Evolutionary conservation across 768 basidiomycete species (phyloP).

Genomic region (Mycena filopes): DNA sequence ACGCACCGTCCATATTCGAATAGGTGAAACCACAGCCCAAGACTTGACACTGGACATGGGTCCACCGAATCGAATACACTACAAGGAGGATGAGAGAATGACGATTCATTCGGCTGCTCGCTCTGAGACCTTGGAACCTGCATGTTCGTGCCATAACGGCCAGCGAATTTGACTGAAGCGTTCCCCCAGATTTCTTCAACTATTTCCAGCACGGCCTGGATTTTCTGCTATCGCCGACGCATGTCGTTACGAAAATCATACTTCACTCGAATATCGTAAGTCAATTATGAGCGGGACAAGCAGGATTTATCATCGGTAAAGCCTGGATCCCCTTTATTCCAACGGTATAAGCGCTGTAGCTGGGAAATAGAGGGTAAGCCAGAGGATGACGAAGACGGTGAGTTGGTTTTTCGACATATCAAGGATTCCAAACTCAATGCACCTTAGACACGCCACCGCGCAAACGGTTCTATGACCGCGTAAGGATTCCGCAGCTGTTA

Average conservation of each 20-base stretch:
- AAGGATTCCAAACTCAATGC: constrained; percentile 8
- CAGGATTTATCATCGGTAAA: constrained; percentile 43
- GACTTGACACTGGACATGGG: constrained; percentile 85
- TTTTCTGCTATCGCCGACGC: constrained; percentile 79
- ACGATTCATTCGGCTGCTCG: constrained; percentile 74
- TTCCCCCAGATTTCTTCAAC: constrained; percentile 83
- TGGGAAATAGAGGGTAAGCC: constrained; percentile 88
- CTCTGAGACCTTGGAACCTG: constrained; percentile 57
- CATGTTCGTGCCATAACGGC: constrained; percentile 50
- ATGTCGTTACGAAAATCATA: constrained; percentile 85
- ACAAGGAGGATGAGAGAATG: constrained; percentile 93
- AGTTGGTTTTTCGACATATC: constrained; percentile 21
- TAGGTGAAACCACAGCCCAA: constrained; percentile 85
- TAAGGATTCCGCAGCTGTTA: constrained; percentile 41
- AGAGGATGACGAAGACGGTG: constrained; percentile 88
- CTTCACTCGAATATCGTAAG: constrained; percentile 89
- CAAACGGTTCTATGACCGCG: constrained; percentile 78
- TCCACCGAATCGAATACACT: constrained; percentile 78
- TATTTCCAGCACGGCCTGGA: constrained; percentile 94
- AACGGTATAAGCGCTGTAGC: constrained; percentile 90
- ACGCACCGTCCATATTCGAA: constrained; percentile 63
- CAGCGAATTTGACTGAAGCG: constrained; percentile 9
- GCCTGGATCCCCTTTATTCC: constrained; percentile 91
- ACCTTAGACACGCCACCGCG: constrained; percentile 75
- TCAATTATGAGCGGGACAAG: background rate